Base-by-base conservation (phyloP, 371 early-diverging fungal genomes). In the Dinochytrium kinnereticum region DNA sequence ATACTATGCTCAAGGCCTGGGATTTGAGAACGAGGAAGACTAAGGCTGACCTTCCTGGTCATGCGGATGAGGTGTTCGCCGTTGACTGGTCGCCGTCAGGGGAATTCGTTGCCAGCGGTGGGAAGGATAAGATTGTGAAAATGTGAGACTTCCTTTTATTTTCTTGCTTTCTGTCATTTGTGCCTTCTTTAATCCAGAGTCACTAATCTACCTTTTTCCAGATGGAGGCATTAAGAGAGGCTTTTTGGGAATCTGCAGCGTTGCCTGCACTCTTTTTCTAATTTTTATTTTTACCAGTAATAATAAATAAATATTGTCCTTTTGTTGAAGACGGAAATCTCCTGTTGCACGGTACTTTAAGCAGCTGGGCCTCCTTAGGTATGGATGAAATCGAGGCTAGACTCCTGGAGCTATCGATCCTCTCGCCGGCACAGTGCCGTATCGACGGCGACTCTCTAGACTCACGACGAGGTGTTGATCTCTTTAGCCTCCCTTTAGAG, bases 1-100 rank as follows among this genome's bases (percentile, higher is more conserved):
- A 98, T 84, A 92, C 93, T 68, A 97, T 97, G 36, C 81, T 94
- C 50, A 98, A 97, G 83, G 85, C 94, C 21, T 98, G 97, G 97
- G 95, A 96, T 80, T 76, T 97, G 70, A 90, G 90, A 70, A 94
- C 94, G 30, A 81, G 88, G 74, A 95, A 95, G 81, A 84, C 96
- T 72, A 94, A 94, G 85, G 80, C 90, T 75, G 96, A 96, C 81
- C 83, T 97, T 72, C 98, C 98, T 1, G 98, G 98, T 17, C 98
- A 98, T 86, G 86, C 92, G 31, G 98, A 97, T 77, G 97, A 96
- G 80, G 96, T 98, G n/a, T 97, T 90, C 80, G 87, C 94, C 28
- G 96, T 96, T 17, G 98, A 97, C 82, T 97, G 98, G 98, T 90
- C 91, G 68, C 97, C 98, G 19, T 78, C 74, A 37, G 85, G 85